Conservation (phyloP, 2,329 filamentous ascomycete genomes). For the Hymenoscyphus salicellus region DNA sequence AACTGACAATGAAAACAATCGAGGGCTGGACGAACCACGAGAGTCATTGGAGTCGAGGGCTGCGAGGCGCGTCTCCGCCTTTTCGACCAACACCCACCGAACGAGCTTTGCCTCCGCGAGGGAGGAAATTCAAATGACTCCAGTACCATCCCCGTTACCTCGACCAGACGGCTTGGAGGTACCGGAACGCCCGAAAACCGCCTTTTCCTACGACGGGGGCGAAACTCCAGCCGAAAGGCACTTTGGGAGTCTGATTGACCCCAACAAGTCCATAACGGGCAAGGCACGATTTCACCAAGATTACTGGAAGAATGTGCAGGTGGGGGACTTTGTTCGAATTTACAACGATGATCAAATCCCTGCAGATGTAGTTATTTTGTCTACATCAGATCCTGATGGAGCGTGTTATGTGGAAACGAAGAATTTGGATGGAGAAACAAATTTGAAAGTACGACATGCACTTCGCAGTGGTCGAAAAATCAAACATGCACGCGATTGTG, state of each 20-base stretch:
- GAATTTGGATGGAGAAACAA: constrained; percentile 96
- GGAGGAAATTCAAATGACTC: constrained; percentile 91
- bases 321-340: constrained; percentile 93
- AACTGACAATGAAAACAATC: constrained; percentile 22
- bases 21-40: constrained; percentile 30
- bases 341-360: constrained; percentile 96
- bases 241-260: constrained; percentile 72
- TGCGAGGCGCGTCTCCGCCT: constrained; percentile 26
- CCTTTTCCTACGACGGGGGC: constrained; percentile 40
- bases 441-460: constrained; percentile 90
- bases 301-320: constrained; percentile 90
- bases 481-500: constrained; percentile 88
- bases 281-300: constrained; percentile 87
- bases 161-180: constrained; percentile 35
- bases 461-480: constrained; percentile 79
- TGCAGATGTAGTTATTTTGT: constrained; percentile 86
- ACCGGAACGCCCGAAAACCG: constrained; percentile 37
- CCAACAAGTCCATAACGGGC: constrained; percentile 59
- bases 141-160: constrained; percentile 77
- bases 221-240: constrained; percentile 40
- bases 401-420: constrained; percentile 98
- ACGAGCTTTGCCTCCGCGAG: constrained; percentile 53
- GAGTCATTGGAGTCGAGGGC: constrained; percentile 61
- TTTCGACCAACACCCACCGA: constrained; percentile 37
- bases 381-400: constrained; percentile 90